Conservation (phyloP, 129 eudicot species). For the Rutidosis leptorrhynchoides region DNA sequence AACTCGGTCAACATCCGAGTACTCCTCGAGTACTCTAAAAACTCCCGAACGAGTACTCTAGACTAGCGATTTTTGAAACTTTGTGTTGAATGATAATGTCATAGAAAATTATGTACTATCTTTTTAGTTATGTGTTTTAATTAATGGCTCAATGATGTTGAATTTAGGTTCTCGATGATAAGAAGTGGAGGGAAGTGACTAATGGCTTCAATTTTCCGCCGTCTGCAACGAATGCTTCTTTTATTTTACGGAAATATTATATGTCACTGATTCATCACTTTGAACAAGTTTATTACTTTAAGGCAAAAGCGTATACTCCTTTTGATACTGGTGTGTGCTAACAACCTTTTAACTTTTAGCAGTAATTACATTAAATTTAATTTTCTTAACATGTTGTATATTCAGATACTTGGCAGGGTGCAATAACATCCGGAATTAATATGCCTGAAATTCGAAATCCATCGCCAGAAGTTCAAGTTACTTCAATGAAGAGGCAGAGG, state of each 20-base stretch:
- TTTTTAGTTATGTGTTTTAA: conserved; percentile 18
- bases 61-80: too few relatives aligned
- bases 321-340: conserved; percentile 46
- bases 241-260: conserved; percentile 78
- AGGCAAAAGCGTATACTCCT: conserved; percentile 68
- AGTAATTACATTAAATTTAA: background rate
- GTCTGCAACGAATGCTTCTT: conserved; percentile 96
- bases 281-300: conserved; percentile 79
- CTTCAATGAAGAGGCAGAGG: conserved; percentile 33
- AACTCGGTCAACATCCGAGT: too few relatives aligned
- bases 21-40: too few relatives aligned
- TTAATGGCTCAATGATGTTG: background rate
- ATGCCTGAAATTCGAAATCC: conserved; percentile 33
- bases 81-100: too few relatives aligned
- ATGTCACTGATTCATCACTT: conserved; percentile 71
- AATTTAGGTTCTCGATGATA: conserved; percentile 70
- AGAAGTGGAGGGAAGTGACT: conserved; percentile 87
- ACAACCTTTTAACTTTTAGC: background rate
- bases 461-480: conserved; percentile 28
- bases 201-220: conserved; percentile 76
- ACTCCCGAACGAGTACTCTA: too few relatives aligned
- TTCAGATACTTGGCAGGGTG: conserved; percentile 54
- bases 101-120: conserved; percentile 2
- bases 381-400: background rate
- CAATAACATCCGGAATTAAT: conserved; percentile 31